A percentile compares a stretch with the other conserved stretches of the same genome.
Conservation (phyloP, 225 moss, liverwort and hornwort species). For the Rhytidiadelphus loreus region DNA sequence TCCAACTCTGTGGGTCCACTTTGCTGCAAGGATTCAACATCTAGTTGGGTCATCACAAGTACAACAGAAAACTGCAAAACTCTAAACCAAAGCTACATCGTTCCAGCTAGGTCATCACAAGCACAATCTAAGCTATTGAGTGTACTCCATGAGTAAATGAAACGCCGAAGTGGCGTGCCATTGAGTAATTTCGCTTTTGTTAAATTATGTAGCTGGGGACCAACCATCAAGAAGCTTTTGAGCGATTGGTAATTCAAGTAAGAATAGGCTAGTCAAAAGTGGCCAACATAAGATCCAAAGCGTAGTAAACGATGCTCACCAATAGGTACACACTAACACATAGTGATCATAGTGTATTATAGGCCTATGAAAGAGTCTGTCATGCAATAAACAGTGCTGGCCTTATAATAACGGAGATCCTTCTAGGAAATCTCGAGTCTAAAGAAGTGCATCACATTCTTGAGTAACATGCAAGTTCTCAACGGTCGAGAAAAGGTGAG, state of each 20-base stretch:
- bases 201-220: not conserved
- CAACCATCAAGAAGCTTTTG: not conserved
- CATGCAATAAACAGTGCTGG: not conserved
- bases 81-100: not conserved
- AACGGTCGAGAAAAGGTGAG: not conserved
- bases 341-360: not conserved
- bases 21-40: slow-evolving; percentile 28
- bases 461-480: not conserved
- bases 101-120: not conserved
- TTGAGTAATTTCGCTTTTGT: not conserved
- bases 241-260: not conserved
- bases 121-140: not conserved
- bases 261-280: not conserved
- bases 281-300: not conserved
- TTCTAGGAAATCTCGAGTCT: not conserved
- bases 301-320: not conserved
- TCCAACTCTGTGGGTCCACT: slow-evolving; percentile 30
- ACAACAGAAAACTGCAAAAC: not conserved
- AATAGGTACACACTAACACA: not conserved
- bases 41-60: not conserved
- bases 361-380: not conserved
- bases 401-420: not conserved
- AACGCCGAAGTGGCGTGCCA: not conserved
- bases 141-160: not conserved
- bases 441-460: not conserved